Evolutionary conservation across 352 stramenopile genomes (phyloP), one percentile per base, ranked within the genome.

Genomic region (Pythium aphanidermatum): DNA sequence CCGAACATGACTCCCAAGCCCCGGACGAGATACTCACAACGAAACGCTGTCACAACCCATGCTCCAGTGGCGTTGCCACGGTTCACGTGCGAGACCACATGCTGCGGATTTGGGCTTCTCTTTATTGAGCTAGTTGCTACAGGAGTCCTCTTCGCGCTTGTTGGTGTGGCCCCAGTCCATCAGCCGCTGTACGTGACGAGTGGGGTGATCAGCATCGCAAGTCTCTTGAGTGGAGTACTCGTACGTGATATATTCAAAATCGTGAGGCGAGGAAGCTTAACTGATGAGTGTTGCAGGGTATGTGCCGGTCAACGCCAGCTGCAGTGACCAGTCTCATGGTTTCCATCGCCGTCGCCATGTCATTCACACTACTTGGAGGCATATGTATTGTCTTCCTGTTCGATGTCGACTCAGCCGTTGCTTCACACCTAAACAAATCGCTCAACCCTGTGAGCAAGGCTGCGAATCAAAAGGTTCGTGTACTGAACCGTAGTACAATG

Each of bases 341-440:
- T 9, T 46, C 64, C 1, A 61, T 83, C 45, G 68, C 59, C 8
- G 58, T 60, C n/a, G 58, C 61, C 26, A 84, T 83, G 40, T 59
- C 52, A 5, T 74, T 62, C 40, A 52, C 72, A 5, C 32, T 86
- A 13, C 63, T 83, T 7, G 71, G 73, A 24, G 74, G 74, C 0
- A 40, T 90, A 11, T 85, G 73, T 42, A 53, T 85, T 32, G 49
- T 90, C 35, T 84, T 74, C 36, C 55, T 54, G 20, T 54, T 63
- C 7, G 53, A 79, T 39, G 55, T 79, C 5, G 48, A 61, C 5
- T 40, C 77, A 1, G 44, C 78, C 4, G 55, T 91, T 1, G 66
- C 66, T 3, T 58, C 53, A n/a, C 74, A 68, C 42, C 56, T 86
- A 9, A 69, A 84, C 53, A 68, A 81, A 20, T 62, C 64, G 16